Evolutionary conservation across 2,329 filamentous ascomycete genomes (phyloP).

Genomic region (Stachybotrys chlorohalonatus): DNA sequence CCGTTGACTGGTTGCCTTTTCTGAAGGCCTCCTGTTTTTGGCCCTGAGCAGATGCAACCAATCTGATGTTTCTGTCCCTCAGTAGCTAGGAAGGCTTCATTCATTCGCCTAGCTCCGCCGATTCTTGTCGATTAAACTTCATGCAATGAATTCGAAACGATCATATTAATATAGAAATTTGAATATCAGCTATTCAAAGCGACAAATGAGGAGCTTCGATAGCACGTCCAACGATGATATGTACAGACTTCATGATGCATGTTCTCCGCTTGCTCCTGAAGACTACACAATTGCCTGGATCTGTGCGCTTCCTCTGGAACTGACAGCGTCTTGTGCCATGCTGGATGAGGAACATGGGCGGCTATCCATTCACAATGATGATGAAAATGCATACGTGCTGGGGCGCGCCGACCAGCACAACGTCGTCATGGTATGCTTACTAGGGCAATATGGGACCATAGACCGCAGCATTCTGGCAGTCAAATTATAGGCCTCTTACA

Average conservation of each 20-base stretch:
- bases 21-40: too few species aligned
- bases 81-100: neutral
- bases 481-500: neutral
- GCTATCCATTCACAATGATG: neutral
- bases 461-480: neutral
- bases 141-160: neutral
- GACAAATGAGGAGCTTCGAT: neutral
- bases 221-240: neutral
- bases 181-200: neutral
- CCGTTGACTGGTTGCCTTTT: too few species aligned
- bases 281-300: constrained; percentile 11
- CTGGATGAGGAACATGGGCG: constrained; percentile 7
- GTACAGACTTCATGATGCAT: neutral
- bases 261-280: neutral
- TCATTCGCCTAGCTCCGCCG: neutral
- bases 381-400: constrained; percentile 7
- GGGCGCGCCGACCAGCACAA: constrained; percentile 7
- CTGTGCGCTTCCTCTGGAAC: constrained; percentile 8
- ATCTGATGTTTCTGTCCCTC: neutral
- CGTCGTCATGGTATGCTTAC: constrained; percentile 8
- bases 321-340: constrained; percentile 8
- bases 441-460: constrained; percentile 2
- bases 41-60: too few species aligned
- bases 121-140: neutral
- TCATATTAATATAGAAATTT: neutral